Conservation (phyloP, 2,329 filamentous ascomycete genomes). For the Monosporascus sp. region DNA sequence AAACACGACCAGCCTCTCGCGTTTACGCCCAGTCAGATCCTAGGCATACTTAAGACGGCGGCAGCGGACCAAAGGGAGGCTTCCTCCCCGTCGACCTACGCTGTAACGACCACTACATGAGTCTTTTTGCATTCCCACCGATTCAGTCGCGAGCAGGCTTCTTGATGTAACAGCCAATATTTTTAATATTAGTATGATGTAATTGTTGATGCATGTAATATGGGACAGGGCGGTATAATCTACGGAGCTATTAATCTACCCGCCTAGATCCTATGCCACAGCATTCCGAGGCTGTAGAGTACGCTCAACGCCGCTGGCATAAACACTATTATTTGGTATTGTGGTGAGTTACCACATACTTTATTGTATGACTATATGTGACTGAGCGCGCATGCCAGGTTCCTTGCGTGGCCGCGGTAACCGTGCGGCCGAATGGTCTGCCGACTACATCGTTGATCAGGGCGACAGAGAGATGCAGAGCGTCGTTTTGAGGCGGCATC, state of each 20-base stretch:
- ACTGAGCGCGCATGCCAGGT: constrained; percentile 20
- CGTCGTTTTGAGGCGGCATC: constrained; percentile 46
- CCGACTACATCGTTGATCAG: constrained; percentile 41
- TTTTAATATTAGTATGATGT: no score
- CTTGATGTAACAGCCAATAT: no score
- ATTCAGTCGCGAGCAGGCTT: background rate
- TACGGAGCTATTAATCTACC: constrained; percentile 47
- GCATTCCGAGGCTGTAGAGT: constrained; percentile 36
- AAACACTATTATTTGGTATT: constrained; percentile 41
- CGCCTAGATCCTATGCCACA: constrained; percentile 40
- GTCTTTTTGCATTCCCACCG: background rate
- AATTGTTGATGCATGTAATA: no score
- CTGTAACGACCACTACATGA: constrained; percentile 37
- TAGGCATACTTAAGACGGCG: no score
- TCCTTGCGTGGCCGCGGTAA: constrained; percentile 50
- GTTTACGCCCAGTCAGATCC: no score
- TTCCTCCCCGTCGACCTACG: constrained; percentile 36
- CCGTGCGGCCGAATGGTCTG: constrained; percentile 51
- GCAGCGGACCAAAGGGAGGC: background rate
- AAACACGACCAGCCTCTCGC: no score
- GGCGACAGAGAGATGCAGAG: constrained; percentile 39
- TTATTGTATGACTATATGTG: background rate
- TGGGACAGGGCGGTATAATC: constrained; percentile 49
- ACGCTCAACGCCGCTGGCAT: constrained; percentile 37
- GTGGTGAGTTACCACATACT: constrained; percentile 29